phyloP scores from a whole-genome alignment of 176 grass and related monocot species.

The Dendrocalamus sinicus region DNA sequence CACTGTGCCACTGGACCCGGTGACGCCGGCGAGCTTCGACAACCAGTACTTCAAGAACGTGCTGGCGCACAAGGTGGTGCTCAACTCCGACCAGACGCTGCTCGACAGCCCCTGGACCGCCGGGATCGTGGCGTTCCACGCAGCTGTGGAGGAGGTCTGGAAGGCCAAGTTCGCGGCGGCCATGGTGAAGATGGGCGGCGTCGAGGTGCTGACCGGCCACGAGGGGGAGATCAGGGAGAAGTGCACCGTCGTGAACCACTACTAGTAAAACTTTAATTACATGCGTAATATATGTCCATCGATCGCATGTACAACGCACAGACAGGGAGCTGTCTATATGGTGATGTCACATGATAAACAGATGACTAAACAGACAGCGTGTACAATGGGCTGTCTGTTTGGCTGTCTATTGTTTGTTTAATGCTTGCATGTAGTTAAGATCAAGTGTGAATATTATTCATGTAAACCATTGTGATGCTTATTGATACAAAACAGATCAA shows the following conservation, averaged over 20 bases:
- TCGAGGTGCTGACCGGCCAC: constrained; percentile 44
- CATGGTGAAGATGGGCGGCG: constrained; percentile 38
- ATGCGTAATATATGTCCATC: not conserved
- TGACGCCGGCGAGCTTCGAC: constrained; percentile 41
- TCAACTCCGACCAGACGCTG: constrained; percentile 61
- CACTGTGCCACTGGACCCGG: constrained; percentile 11
- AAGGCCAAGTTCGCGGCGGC: constrained; percentile 38
- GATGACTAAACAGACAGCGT: no score
- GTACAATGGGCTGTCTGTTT: no score
- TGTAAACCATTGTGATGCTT: no score
- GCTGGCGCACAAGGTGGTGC: constrained; percentile 15
- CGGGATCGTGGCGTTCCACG: not conserved
- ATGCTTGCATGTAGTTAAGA: no score
- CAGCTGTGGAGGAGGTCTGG: not conserved
- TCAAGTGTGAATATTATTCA: no score
- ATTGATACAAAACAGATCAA: no score
- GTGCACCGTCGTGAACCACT: constrained; percentile 37
- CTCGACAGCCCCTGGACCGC: not conserved
- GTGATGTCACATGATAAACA: no score
- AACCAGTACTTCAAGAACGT: constrained; percentile 68
- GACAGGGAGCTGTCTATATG: no score
- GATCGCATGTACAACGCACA: not conserved
- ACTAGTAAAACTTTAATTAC: not conserved
- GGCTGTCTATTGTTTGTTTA: no score
- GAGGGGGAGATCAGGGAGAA: constrained; percentile 51